Conservation (phyloP, 2,329 filamentous ascomycete species). For the Claviceps citrina region DNA sequence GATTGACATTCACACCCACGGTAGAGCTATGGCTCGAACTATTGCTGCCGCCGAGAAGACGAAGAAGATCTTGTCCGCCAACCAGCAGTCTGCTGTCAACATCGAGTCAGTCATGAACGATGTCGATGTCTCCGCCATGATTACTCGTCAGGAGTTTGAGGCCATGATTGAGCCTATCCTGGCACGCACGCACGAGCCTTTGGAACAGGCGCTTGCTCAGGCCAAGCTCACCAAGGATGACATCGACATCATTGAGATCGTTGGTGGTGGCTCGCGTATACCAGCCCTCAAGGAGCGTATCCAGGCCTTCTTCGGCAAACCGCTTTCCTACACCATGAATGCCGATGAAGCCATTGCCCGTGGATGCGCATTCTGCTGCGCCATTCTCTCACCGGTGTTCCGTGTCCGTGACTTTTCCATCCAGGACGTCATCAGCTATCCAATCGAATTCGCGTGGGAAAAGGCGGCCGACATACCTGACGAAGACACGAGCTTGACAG, state of each 20-base stretch:
- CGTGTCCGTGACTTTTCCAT: conserved; percentile 95
- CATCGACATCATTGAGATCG: conserved; percentile 84
- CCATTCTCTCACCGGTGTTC: conserved; percentile 93
- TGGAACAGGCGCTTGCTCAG: conserved; percentile 88
- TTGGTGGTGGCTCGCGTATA: conserved; percentile 88
- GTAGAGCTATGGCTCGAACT: conserved; percentile 78
- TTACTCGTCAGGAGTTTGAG: conserved; percentile 91
- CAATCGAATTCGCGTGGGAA: conserved; percentile 98
- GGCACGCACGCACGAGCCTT: conserved; percentile 51
- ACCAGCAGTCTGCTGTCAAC: conserved; percentile 81
- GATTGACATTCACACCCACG: conserved; percentile 82
- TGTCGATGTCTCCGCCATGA: conserved; percentile 71
- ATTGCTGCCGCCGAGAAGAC: conserved; percentile 84
- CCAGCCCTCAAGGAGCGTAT: conserved; percentile 84
- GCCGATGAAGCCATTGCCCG: conserved; percentile 94
- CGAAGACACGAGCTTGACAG: conserved; percentile 90
- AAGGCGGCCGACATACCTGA: conserved; percentile 96
- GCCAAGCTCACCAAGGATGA: conserved; percentile 83
- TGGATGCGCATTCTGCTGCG: conserved; percentile 93
- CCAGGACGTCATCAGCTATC: conserved; percentile 95
- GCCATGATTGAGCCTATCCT: conserved; percentile 76
- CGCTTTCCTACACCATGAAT: conserved; percentile 89
- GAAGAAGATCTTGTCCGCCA: conserved; percentile 96
- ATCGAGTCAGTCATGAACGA: conserved; percentile 99
- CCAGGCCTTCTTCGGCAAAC: conserved; percentile 81